phyloP scores from a whole-genome alignment of 805 yeast genomes.

The Saturnispora mendoncae region DNA sequence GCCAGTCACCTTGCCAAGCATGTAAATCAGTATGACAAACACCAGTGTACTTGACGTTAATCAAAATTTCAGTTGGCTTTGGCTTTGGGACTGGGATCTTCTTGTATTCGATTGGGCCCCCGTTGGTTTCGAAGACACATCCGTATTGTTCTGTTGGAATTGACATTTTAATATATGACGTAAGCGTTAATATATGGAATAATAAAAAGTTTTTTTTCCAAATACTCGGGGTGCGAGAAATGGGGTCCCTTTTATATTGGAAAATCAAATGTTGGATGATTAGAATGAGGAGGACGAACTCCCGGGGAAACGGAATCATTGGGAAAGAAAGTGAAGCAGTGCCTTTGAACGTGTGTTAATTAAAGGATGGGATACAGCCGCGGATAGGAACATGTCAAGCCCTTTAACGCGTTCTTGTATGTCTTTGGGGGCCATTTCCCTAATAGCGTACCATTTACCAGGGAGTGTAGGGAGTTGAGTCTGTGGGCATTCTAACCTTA shows the following conservation, averaged over 20 bases:
- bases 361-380: conserved; percentile 89
- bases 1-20: conserved; percentile 91
- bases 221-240: too few species aligned
- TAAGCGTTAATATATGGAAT: conserved; percentile 46
- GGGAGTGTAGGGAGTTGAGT: conserved; percentile 86
- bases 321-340: too few species aligned
- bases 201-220: too few species aligned
- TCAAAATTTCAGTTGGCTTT: conserved; percentile 59
- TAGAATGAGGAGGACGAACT: background rate
- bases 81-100: conserved; percentile 73
- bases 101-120: conserved; percentile 52
- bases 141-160: conserved; percentile 61
- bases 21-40: conserved; percentile 88
- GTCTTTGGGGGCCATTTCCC: too few species aligned
- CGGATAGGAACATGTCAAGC: conserved; percentile 63
- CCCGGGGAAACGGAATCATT: too few species aligned
- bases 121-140: conserved; percentile 52
- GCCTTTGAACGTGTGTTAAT: too few species aligned
- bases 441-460: conserved; percentile 77
- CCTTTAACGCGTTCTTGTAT: conserved; percentile 78
- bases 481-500: conserved; percentile 67
- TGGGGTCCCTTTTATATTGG: conserved; percentile 85
- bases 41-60: conserved; percentile 74
- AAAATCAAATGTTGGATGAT: background rate
- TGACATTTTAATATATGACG: conserved; percentile 47